These are phyloP conservation scores for Claviceps humidiphila DNA, from an alignment of 2,329 filamentous ascomycete genomes.

Conservation along the genomic window DNA sequence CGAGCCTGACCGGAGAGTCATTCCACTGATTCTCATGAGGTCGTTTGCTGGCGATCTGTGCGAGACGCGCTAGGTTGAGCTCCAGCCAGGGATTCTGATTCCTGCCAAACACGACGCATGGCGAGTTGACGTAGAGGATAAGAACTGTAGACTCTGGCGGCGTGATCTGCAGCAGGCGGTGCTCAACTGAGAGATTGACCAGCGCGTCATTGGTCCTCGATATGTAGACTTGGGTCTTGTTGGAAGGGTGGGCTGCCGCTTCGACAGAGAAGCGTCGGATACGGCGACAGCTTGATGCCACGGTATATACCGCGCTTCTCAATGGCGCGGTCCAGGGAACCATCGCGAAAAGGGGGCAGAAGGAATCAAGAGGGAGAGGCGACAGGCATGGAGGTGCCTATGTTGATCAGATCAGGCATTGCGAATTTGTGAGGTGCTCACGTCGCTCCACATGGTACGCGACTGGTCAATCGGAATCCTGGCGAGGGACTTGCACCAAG, in stretches of 20 bases:
- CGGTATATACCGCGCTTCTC: background rate
- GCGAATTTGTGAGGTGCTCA: too few relatives aligned
- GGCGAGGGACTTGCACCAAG: too few relatives aligned
- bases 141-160: slow-evolving; percentile 62
- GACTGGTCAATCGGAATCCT: too few relatives aligned
- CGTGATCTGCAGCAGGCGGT: slow-evolving; percentile 68
- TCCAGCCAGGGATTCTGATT: slow-evolving; percentile 98
- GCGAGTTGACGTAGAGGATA: slow-evolving; percentile 77
- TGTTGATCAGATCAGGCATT: background rate
- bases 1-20: slow-evolving; percentile 38
- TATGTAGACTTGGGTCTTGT: slow-evolving; percentile 53
- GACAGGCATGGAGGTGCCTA: background rate
- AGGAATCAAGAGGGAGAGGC: background rate
- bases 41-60: slow-evolving; percentile 10
- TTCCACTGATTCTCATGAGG: slow-evolving; percentile 14
- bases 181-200: slow-evolving; percentile 87
- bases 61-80: slow-evolving; percentile 56
- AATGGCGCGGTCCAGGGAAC: background rate
- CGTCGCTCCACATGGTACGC: too few relatives aligned
- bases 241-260: slow-evolving; percentile 27
- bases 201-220: slow-evolving; percentile 62
- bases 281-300: background rate
- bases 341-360: background rate
- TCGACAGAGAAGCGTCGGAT: slow-evolving; percentile 21
- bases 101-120: slow-evolving; percentile 80